Base-by-base conservation (phyloP, 1,284 basidiomycete genomes). In the Melampsora larici-populina region DNA sequence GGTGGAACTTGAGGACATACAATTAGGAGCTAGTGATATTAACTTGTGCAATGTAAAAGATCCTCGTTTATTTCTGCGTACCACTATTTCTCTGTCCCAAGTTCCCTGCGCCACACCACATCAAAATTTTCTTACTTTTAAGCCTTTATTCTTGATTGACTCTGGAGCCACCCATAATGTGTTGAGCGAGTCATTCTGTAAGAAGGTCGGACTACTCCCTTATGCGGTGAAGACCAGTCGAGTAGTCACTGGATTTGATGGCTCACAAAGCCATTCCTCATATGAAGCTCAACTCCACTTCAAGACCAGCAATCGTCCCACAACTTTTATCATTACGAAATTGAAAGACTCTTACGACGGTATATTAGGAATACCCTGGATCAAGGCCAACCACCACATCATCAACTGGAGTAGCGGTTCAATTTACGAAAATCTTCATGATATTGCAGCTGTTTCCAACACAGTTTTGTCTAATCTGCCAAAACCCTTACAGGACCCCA, bases 131-230 rank as follows among this genome's bases (percentile, higher is more conserved):
- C 63, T 33, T 6, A 18, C 9, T 36, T 36, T 17, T 3, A 15
- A n/a, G 6, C 63, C 13, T 5, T 9, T n/a, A n/a, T 33, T 65
- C 11, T 29, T 65, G 21, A 26, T 65, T 31, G 63, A 65, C 63
- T 65, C 63, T 36, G 63, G 63, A 9, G 63, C 63, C n/a, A 65
- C 63, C 5, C 63, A 65, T 36, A 24, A 65, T 17, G 63, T 65
- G 11, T 21, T 65, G 18, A 24, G 63, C 46, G 63, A 65, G 31
- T 33, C 24, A 21, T 65, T 18, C n/a, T n/a, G n/a, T 29, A 31
- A 33, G 26, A 8, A 15, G 6, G 17, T 18, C 8, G 63, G 63
- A 31, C 29, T 65, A 7, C 24, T 65, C 18, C 33, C 18, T 2
- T 36, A 63, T n/a, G 3, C 62, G 1, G 24, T n/a, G 2, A 1